Evolutionary conservation across 352 stramenopile genomes (phyloP).

Genomic region (Globisporangium uncinulatum): DNA sequence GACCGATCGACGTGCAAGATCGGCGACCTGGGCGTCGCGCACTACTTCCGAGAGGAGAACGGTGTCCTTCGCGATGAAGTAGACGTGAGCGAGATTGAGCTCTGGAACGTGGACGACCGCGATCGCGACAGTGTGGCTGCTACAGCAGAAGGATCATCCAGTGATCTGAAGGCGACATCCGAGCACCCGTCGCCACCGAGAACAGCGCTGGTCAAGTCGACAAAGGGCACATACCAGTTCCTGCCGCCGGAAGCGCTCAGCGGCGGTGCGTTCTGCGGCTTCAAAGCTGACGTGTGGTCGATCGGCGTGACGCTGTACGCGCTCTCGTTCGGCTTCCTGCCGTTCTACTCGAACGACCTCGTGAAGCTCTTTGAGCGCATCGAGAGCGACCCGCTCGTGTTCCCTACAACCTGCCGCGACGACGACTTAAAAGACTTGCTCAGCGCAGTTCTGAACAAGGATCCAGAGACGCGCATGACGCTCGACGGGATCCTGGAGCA

Average conservation of each 20-base stretch:
- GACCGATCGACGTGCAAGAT: constrained; percentile 61
- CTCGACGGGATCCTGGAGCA: constrained; percentile 68
- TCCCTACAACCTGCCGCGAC: constrained; percentile 37
- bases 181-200: constrained; percentile 2
- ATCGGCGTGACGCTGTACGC: constrained; percentile 91
- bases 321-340: constrained; percentile 80
- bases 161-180: background rate
- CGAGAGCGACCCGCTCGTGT: constrained; percentile 46
- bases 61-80: constrained; percentile 44
- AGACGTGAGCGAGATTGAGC: constrained; percentile 37
- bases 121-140: background rate
- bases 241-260: constrained; percentile 59
- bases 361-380: constrained; percentile 89
- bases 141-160: constrained; percentile 4
- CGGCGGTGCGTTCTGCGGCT: constrained; percentile 68
- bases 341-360: constrained; percentile 87
- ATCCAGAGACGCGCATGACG: constrained; percentile 62
- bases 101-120: constrained; percentile 30
- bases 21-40: constrained; percentile 75
- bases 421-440: constrained; percentile 70
- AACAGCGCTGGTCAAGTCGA: constrained; percentile 49
- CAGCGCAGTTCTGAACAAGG: constrained; percentile 57
- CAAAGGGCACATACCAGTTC: constrained; percentile 78
- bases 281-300: constrained; percentile 88
- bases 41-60: constrained; percentile 63